These are phyloP conservation scores for Saturnispora saitoi DNA, from an alignment of 805 yeast species.

Conservation along the genomic window DNA sequence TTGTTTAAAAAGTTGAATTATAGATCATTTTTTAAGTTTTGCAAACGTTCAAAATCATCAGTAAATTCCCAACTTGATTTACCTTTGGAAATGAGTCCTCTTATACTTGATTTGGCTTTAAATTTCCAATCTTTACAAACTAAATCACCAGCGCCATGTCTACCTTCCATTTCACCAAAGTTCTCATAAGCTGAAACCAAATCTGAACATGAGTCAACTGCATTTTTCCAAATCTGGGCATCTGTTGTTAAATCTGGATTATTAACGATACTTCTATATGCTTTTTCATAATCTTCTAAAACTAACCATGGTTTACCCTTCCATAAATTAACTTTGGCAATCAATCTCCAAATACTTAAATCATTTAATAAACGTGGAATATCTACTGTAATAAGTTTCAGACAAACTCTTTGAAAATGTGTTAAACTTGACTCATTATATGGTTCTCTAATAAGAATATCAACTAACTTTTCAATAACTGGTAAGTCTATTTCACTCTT, in stretches of 20 bases:
- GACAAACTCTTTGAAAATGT: constrained; percentile 59
- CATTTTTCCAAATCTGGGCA: constrained; percentile 63
- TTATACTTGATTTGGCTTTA: constrained; percentile 63
- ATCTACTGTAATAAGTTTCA: constrained; percentile 60
- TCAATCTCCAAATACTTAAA: constrained; percentile 69
- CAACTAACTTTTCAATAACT: constrained; percentile 64
- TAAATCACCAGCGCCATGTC: constrained; percentile 68
- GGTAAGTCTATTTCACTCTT: constrained; percentile 66
- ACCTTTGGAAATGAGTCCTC: constrained; percentile 74
- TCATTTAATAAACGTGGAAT: constrained; percentile 63
- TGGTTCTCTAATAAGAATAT: constrained; percentile 50
- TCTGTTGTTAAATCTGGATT: constrained; percentile 55
- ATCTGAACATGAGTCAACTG: constrained; percentile 71
- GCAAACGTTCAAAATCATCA: constrained; percentile 63
- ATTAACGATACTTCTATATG: constrained; percentile 63
- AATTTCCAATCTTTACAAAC: constrained; percentile 91
- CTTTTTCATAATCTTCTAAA: constrained; percentile 77
- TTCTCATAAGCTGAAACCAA: constrained; percentile 80
- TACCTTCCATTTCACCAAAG: constrained; percentile 78
- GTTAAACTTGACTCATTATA: constrained; percentile 33
- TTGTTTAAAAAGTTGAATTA: constrained; percentile 2
- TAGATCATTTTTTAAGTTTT: constrained; percentile 41
- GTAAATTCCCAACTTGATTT: constrained; percentile 71
- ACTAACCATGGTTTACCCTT: constrained; percentile 81
- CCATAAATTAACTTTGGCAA: constrained; percentile 86